phyloP scores from a whole-genome alignment of 345 rosid species.

The Clarkia xantiana region DNA sequence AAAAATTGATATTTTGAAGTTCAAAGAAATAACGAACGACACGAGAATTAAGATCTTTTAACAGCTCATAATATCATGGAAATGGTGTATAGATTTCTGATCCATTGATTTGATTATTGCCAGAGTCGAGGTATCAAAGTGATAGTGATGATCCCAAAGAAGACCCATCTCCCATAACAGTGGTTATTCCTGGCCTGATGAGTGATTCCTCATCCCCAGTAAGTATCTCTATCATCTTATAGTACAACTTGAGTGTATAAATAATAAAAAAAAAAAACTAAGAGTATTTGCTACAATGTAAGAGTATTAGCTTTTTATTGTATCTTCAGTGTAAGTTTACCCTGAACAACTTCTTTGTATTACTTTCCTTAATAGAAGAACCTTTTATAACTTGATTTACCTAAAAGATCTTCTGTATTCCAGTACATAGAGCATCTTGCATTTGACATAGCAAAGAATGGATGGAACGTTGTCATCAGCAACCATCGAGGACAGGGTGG shows the following conservation, averaged over 20 bases:
- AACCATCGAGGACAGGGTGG: slow-evolving; percentile 90
- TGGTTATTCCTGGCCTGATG: slow-evolving; percentile 59
- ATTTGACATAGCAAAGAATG: slow-evolving; percentile 38
- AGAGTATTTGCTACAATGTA: background rate
- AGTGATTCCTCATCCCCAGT: slow-evolving; percentile 61
- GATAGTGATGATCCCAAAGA: background rate
- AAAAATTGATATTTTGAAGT: too few relatives aligned
- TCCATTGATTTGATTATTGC: background rate
- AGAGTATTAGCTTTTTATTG: background rate
- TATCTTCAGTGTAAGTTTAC: background rate
- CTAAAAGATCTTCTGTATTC: background rate
- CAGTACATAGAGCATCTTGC: slow-evolving; percentile 73
- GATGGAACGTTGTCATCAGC: slow-evolving; percentile 79
- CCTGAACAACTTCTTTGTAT: background rate
- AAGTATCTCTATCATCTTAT: slow-evolving; percentile 14
- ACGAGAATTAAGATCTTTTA: too few relatives aligned
- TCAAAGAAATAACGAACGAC: too few relatives aligned
- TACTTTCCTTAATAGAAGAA: background rate
- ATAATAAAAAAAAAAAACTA: background rate
- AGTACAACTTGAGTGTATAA: background rate
- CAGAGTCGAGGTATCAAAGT: background rate
- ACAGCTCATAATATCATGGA: background rate
- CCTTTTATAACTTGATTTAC: background rate
- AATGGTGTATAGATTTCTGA: background rate
- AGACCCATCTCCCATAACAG: slow-evolving; percentile 1